These are phyloP conservation scores for Pythium brachiatum DNA, from an alignment of 352 stramenopile genomes.

Conservation along the genomic window DNA sequence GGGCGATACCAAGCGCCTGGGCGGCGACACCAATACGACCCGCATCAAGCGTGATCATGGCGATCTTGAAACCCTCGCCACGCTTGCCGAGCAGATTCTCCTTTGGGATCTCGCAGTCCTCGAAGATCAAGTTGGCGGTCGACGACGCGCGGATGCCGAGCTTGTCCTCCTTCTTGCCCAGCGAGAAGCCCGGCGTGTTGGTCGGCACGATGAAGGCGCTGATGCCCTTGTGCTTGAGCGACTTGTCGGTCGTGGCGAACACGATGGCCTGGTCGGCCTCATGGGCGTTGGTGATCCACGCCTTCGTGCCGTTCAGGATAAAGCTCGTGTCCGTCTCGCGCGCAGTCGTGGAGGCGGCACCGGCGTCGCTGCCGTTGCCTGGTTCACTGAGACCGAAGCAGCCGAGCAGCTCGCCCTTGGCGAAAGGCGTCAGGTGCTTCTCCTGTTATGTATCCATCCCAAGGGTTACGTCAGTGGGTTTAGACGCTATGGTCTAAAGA, in stretches of 20 bases:
- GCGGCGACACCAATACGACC: slow-evolving; percentile 95
- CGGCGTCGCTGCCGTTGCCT: slow-evolving; percentile 94
- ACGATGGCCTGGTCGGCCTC: slow-evolving; percentile 93
- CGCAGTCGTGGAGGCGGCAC: slow-evolving; percentile 92
- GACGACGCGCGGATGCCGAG: slow-evolving; percentile 96
- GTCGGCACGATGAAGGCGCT: slow-evolving; percentile 95
- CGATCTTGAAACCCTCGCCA: slow-evolving; percentile 90
- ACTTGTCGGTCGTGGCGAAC: slow-evolving; percentile 98
- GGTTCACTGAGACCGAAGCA: slow-evolving; percentile 94
- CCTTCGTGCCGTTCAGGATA: slow-evolving; percentile 96
- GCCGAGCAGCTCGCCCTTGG: slow-evolving; percentile 88
- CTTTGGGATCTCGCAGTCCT: slow-evolving; percentile 92
- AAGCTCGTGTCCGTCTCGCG: slow-evolving; percentile 84
- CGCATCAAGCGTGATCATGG: slow-evolving; percentile 91
- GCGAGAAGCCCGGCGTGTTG: slow-evolving; percentile 89
- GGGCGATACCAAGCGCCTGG: slow-evolving; percentile 95
- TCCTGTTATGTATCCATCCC: slow-evolving; percentile 32
- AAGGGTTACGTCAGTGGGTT: background rate
- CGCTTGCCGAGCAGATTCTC: slow-evolving; percentile 81
- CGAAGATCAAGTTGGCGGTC: slow-evolving; percentile 97
- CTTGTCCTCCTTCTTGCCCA: slow-evolving; percentile 98
- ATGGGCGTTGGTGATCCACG: slow-evolving; percentile 96
- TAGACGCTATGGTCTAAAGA: background rate
- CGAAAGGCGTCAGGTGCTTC: slow-evolving; percentile 87
- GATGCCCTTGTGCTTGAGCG: slow-evolving; percentile 94